Evolutionary conservation across 2,329 filamentous ascomycete genomes (phyloP), one percentile per base, ranked within the genome.

Genomic region (Phialophora expanda): DNA sequence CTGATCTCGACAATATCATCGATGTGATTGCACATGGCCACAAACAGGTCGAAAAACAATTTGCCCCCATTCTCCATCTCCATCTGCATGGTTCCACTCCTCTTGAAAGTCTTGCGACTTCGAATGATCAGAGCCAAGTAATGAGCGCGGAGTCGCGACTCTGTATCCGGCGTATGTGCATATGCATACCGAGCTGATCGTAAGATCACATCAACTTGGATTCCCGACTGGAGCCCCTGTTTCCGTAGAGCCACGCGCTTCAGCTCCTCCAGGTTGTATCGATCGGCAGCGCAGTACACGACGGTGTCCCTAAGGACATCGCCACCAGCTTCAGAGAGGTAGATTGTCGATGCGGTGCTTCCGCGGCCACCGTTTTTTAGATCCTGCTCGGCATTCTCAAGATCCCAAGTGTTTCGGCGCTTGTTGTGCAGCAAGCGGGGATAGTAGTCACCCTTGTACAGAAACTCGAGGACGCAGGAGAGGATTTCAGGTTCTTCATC

Each of bases 31-130:
- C 92, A 96, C 90, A 97, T 91, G 75, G 93, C 93, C 78, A 97
- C 93, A 80, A 97, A 98, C 80, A 98, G 85, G 85, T 97, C 93
- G 83, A 98, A 98, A 86, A 95, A 97, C 82, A 97, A 86, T 85
- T 93, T 93, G 82, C 87, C 93, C 79, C 93, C 93, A 80, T 88
- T 88, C 84, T 97, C 92, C 93, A 98, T 97, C 84, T 97, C 93
- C 83, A 91, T 90, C 86, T 97, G 93, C 93, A 97, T 96, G 80
- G 93, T 97, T 81, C 93, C 93, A 84, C 93, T 97, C 82, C 91
- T 89, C 89, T 97, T 97, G 81, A 98, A 97, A 76, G 92, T 97
- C 85, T 93, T 93, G 80, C 94, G 92, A 86, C 91, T 94, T 84
- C 93, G 90, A 84, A 97, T 97, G 81, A 97, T 96, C 81, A 97